phyloP scores from a whole-genome alignment of 129 eudicot species.

The Pittosporum tobira region DNA sequence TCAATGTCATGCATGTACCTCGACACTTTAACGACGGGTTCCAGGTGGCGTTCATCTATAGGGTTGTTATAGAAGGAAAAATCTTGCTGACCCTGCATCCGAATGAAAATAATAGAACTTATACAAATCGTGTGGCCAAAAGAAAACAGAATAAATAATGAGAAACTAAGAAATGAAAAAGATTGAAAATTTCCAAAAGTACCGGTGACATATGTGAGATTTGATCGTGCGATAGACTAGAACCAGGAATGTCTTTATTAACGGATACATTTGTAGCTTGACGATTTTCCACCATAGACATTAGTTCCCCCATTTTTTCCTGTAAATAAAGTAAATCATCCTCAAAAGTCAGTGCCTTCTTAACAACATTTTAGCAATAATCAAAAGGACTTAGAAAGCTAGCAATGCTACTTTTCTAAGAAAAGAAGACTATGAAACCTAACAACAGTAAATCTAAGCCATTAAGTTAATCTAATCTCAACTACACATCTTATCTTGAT shows the following conservation, averaged over 20 bases:
- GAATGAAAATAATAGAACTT: neutral
- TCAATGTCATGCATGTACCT: constrained; percentile 37
- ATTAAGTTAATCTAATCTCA: no score
- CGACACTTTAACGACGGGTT: constrained; percentile 28
- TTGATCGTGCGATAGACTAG: constrained; percentile 17
- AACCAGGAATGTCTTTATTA: constrained; percentile 26
- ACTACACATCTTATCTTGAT: no score
- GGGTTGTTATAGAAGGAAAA: constrained; percentile 33
- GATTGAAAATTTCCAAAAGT: neutral
- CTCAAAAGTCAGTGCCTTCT: neutral
- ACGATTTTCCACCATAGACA: constrained; percentile 27
- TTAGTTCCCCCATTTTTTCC: constrained; percentile 35
- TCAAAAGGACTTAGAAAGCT: no score
- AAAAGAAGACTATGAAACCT: no score
- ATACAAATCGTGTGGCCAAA: neutral
- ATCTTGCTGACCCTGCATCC: constrained; percentile 42
- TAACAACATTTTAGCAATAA: no score
- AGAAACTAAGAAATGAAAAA: no score
- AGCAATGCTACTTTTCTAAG: no score
- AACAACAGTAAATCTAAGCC: no score
- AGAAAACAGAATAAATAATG: neutral
- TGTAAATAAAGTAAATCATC: constrained; percentile 9
- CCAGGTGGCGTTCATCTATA: constrained; percentile 35
- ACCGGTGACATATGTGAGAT: constrained; percentile 28
- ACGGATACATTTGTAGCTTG: constrained; percentile 19